A percentile compares a stretch with the other conserved stretches of the same genome.
phyloP scores from a whole-genome alignment of 2,329 filamentous ascomycete species.

The Penicillium sp. region DNA sequence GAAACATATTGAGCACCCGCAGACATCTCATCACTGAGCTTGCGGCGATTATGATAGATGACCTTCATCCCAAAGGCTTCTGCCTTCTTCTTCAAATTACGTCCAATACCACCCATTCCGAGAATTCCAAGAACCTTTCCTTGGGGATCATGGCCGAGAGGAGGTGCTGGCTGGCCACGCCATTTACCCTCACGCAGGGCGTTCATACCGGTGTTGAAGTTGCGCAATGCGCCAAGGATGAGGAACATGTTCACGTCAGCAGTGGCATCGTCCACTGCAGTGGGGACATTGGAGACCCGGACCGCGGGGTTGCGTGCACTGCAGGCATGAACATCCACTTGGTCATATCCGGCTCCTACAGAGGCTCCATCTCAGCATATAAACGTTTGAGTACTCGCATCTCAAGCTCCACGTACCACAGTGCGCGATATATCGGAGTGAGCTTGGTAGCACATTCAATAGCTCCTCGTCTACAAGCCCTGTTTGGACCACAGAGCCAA shows the following conservation, averaged over 20 bases:
- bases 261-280: constrained; percentile 76
- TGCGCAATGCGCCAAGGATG: constrained; percentile 73
- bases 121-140: constrained; percentile 77
- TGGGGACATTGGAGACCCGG: constrained; percentile 76
- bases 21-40: constrained; percentile 53
- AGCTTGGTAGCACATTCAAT: constrained; percentile 49
- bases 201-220: constrained; percentile 65
- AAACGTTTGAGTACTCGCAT: too few relatives aligned
- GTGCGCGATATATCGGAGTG: constrained; percentile 37
- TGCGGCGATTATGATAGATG: constrained; percentile 69
- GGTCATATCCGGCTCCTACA: constrained; percentile 78
- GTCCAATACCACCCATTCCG: constrained; percentile 82
- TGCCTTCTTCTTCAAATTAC: constrained; percentile 72
- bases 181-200: constrained; percentile 65
- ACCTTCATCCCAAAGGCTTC: constrained; percentile 72
- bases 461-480: constrained; percentile 70
- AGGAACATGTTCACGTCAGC: constrained; percentile 79
- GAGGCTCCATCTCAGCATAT: neutral
- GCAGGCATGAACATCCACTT: constrained; percentile 71
- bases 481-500: constrained; percentile 61
- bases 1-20: constrained; percentile 49
- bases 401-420: constrained; percentile 28
- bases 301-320: constrained; percentile 58
- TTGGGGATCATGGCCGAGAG: constrained; percentile 71
- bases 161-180: constrained; percentile 55